These are phyloP conservation scores for Lactarius evosmus DNA, from an alignment of 768 basidiomycete genomes.

Conservation along the genomic window DNA sequence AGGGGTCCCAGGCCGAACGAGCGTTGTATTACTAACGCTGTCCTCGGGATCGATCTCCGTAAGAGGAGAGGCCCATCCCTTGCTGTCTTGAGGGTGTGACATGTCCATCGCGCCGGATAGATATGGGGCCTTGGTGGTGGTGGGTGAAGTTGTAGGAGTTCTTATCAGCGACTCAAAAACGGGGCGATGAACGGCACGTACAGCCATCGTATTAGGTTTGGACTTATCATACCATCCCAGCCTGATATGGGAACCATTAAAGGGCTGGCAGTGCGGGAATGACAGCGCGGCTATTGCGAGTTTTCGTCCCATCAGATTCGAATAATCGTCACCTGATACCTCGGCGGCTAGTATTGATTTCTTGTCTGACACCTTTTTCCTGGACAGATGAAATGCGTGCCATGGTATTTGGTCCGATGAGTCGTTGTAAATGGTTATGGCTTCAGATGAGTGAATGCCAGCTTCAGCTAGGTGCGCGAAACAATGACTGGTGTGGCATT, in stretches of 20 bases:
- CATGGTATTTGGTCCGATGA: slow-evolving; percentile 30
- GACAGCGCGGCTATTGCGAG: slow-evolving; percentile 47
- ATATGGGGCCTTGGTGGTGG: slow-evolving; percentile 8
- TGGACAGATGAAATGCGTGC: slow-evolving; percentile 37
- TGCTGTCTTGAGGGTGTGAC: slow-evolving; percentile 13
- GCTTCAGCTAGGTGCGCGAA: slow-evolving; percentile 38
- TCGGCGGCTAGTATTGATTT: slow-evolving; percentile 34
- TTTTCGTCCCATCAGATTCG: slow-evolving; percentile 34
- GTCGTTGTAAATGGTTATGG: slow-evolving; percentile 30
- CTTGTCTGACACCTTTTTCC: slow-evolving; percentile 18
- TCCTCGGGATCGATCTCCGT: slow-evolving; percentile 16
- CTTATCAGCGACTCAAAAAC: not conserved
- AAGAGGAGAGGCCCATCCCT: slow-evolving; percentile 6
- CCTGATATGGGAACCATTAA: slow-evolving; percentile 39
- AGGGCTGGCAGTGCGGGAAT: slow-evolving; percentile 49
- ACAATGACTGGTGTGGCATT: slow-evolving; percentile 40
- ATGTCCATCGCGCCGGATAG: slow-evolving; percentile 12
- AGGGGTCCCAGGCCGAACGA: slow-evolving; percentile 8
- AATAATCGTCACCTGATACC: slow-evolving; percentile 37
- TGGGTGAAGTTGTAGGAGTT: not conserved
- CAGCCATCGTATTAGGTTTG: slow-evolving; percentile 5
- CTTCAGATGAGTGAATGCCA: slow-evolving; percentile 40
- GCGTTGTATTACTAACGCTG: slow-evolving; percentile 16
- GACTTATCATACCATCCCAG: slow-evolving; percentile 61
- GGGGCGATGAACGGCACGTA: not conserved